phyloP scores from a whole-genome alignment of 129 eudicot species.

The Logfia minima region DNA sequence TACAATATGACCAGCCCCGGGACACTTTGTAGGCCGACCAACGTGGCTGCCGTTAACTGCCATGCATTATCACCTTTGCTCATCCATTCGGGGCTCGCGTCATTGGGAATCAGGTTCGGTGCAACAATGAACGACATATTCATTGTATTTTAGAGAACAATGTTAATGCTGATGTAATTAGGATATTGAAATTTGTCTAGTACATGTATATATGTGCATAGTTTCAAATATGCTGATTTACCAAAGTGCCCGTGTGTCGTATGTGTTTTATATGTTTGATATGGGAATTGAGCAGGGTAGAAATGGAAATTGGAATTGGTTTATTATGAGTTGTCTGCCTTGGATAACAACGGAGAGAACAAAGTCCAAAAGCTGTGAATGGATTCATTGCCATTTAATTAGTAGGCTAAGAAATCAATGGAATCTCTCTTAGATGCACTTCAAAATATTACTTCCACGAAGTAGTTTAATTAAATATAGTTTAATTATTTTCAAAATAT shows the following conservation, averaged over 20 bases:
- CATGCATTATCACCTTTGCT: slow-evolving; percentile 78
- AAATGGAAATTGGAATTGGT: slow-evolving; percentile 26
- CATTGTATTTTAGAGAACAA: slow-evolving; percentile 23
- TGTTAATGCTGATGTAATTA: neutral
- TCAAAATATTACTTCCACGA: neutral
- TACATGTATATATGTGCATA: slow-evolving; percentile 3
- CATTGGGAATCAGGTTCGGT: slow-evolving; percentile 29
- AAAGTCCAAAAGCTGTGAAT: slow-evolving; percentile 32
- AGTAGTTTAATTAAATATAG: neutral
- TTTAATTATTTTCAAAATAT: neutral
- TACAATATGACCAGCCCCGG: slow-evolving; percentile 75
- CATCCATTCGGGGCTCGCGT: slow-evolving; percentile 62
- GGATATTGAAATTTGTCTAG: neutral
- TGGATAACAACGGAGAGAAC: slow-evolving; percentile 33
- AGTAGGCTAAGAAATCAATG: slow-evolving; percentile 36
- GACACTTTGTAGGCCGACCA: slow-evolving; percentile 73
- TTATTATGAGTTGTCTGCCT: slow-evolving; percentile 26
- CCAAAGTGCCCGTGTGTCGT: slow-evolving; percentile 24
- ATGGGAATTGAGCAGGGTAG: slow-evolving; percentile 2
- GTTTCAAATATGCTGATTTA: neutral
- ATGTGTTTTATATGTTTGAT: neutral
- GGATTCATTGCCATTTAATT: slow-evolving; percentile 12
- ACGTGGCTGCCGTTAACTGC: slow-evolving; percentile 67
- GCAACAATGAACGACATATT: slow-evolving; percentile 38
- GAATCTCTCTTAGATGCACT: slow-evolving; percentile 7